A percentile compares a stretch with the other conserved stretches of the same genome.
Evolutionary conservation across 495 filamentous ascomycete species (phyloP).

Genomic region (Aspergillus sclerotiicarbonarius): DNA sequence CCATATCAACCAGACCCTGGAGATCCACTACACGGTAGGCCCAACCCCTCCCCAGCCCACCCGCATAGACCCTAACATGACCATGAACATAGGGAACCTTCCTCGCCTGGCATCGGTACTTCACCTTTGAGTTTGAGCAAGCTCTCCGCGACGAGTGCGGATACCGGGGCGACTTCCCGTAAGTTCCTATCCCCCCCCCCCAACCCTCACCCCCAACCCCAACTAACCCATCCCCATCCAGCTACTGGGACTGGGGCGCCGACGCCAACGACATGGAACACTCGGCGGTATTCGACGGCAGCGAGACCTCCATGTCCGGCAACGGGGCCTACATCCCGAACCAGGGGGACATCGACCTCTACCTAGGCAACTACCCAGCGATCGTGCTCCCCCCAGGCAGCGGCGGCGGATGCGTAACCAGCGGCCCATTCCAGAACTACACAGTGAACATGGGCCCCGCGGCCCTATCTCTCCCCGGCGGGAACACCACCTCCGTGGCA

Average conservation of each 20-base stretch:
- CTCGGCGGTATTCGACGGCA: conserved; percentile 66
- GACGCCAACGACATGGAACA: conserved; percentile 46
- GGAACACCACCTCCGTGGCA: conserved; percentile 11
- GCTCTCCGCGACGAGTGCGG: conserved; percentile 69
- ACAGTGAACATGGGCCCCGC: conserved; percentile 51
- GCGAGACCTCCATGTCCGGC: conserved; percentile 57
- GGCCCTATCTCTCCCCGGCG: conserved; percentile 30
- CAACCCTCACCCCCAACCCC: too few relatives aligned
- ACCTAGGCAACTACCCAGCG: conserved; percentile 18
- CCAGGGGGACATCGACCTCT: conserved; percentile 5
- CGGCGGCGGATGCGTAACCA: conserved; percentile 64
- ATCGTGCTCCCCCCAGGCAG: conserved; percentile 43
- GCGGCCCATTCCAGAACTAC: conserved; percentile 56
- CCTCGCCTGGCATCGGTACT: conserved; percentile 71
- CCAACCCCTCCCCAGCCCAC: too few relatives aligned
- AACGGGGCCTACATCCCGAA: conserved; percentile 52
- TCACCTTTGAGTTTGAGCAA: conserved; percentile 61
- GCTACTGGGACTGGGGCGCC: conserved; percentile 63
- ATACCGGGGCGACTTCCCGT: conserved; percentile 51
- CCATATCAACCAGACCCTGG: conserved; percentile 62
- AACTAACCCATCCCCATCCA: too few relatives aligned
- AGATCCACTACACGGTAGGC: conserved; percentile 54
- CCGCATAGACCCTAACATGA: too few relatives aligned
- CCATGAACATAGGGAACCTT: conserved; percentile 48
- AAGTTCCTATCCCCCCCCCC: too few relatives aligned